Evolutionary conservation across 148 eudicot genomes (phyloP).

Genomic region (Pharnaceum exiguum): DNA sequence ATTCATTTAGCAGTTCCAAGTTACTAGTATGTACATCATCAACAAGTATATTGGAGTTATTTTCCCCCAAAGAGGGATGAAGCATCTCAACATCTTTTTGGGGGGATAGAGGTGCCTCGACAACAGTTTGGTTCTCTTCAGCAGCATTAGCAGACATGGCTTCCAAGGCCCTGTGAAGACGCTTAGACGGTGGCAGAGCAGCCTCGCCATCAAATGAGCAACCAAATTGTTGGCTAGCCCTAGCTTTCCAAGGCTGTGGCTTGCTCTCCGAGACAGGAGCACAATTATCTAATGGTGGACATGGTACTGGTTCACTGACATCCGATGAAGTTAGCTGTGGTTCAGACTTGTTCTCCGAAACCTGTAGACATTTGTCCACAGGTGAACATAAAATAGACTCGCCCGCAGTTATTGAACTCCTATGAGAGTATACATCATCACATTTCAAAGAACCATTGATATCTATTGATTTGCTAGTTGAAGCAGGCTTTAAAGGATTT

Average conservation of each 20-base stretch:
- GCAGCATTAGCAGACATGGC: slow-evolving; percentile 98
- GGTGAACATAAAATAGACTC: slow-evolving; percentile 15
- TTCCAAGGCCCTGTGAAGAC: slow-evolving; percentile 92
- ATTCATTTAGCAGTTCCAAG: slow-evolving; percentile 17
- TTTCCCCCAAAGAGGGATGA: slow-evolving; percentile 11
- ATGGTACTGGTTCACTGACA: slow-evolving; percentile 11
- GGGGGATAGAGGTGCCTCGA: slow-evolving; percentile 16
- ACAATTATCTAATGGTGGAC: slow-evolving; percentile 24
- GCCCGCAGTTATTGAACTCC: slow-evolving; percentile 14
- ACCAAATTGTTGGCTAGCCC: slow-evolving; percentile 33
- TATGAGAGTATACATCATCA: slow-evolving; percentile 28
- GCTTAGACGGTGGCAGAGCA: slow-evolving; percentile 94
- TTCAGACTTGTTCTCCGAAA: slow-evolving; percentile 31
- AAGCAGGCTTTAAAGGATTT: slow-evolving; percentile 25
- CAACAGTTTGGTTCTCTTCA: slow-evolving; percentile 43
- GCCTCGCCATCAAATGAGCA: slow-evolving; percentile 78
- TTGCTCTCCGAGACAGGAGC: slow-evolving; percentile 28
- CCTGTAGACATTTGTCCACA: slow-evolving; percentile 20
- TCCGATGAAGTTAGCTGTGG: slow-evolving; percentile 21
- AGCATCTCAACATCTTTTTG: slow-evolving; percentile 22
- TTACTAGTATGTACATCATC: slow-evolving; percentile 13
- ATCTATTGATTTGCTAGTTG: slow-evolving; percentile 17
- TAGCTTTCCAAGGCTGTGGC: slow-evolving; percentile 35
- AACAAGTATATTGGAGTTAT: slow-evolving; percentile 19
- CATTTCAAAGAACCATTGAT: slow-evolving; percentile 18